Conservation (phyloP, 139 green algal species). For the Zygnema cylindricum region DNA sequence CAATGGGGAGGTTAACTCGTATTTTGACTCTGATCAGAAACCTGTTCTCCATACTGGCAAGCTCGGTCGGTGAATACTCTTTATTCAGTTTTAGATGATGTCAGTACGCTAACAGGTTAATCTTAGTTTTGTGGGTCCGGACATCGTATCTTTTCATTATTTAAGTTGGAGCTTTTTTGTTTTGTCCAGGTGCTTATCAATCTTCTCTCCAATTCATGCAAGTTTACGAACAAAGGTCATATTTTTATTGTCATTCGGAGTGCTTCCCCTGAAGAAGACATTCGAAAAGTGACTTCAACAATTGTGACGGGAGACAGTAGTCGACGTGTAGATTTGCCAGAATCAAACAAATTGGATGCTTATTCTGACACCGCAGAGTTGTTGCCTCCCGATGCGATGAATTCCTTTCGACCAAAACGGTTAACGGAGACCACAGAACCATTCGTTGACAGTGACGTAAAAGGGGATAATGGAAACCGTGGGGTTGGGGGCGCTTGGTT, state of each 20-base stretch:
- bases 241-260: constrained; percentile 41
- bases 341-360: neutral
- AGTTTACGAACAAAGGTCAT: constrained; percentile 55
- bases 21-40: too few species aligned
- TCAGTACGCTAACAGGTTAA: too few species aligned
- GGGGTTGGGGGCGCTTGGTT: neutral
- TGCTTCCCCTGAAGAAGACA: neutral
- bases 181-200: constrained; percentile 50
- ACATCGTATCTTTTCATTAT: too few species aligned
- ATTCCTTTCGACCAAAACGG: neutral
- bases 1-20: too few species aligned
- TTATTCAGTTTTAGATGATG: too few species aligned
- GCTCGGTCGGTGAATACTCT: too few species aligned
- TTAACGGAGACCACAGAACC: neutral
- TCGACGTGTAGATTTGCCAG: neutral
- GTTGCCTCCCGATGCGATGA: neutral
- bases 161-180: too few species aligned
- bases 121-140: too few species aligned
- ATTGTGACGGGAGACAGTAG: neutral
- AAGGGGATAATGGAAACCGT: neutral
- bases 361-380: neutral
- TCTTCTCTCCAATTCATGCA: constrained; percentile 46
- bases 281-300: neutral
- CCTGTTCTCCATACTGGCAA: too few species aligned
- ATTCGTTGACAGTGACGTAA: neutral